Conservation (phyloP, 2,329 filamentous ascomycete species). For the Verticillium nubilum region DNA sequence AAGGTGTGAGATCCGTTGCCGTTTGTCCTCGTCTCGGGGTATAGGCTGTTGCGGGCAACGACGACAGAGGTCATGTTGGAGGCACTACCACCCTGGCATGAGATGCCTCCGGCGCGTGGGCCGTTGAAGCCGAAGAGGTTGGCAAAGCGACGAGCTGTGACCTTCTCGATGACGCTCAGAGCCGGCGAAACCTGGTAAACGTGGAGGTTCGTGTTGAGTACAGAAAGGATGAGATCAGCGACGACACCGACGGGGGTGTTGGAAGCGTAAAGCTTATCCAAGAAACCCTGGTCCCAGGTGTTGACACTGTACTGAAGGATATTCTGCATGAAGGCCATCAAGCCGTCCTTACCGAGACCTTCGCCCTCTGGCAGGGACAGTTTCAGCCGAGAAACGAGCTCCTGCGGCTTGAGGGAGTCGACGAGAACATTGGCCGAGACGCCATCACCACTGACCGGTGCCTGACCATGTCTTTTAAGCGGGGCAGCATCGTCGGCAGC, state of each 20-base stretch:
- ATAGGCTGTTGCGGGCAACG: conserved; percentile 81
- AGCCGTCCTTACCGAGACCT: conserved; percentile 63
- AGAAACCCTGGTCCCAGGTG: conserved; percentile 96
- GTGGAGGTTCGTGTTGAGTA: conserved; percentile 90
- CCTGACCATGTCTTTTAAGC: conserved; percentile 47
- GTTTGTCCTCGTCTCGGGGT: conserved; percentile 66
- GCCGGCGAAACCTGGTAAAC: conserved; percentile 93
- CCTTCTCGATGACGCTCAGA: conserved; percentile 81
- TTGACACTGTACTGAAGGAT: conserved; percentile 87
- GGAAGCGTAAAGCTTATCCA: conserved; percentile 91
- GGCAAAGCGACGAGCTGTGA: conserved; percentile 68
- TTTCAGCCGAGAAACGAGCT: conserved; percentile 48
- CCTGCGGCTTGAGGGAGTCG: conserved; percentile 53
- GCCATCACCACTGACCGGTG: conserved; percentile 30
- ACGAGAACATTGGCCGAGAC: conserved; percentile 54
- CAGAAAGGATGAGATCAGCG: conserved; percentile 76
- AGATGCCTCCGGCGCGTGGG: conserved; percentile 66
- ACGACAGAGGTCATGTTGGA: conserved; percentile 84
- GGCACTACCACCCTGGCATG: conserved; percentile 75
- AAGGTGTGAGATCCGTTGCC: conserved; percentile 66
- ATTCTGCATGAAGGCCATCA: conserved; percentile 64
- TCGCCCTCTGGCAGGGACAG: conserved; percentile 51
- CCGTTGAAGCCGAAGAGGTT: conserved; percentile 70
- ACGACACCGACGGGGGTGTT: conserved; percentile 83
- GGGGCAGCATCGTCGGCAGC: conserved; percentile 60